These are phyloP conservation scores for Jamesozyma spencerorum DNA, from an alignment of 805 yeast species.

Conservation along the genomic window DNA sequence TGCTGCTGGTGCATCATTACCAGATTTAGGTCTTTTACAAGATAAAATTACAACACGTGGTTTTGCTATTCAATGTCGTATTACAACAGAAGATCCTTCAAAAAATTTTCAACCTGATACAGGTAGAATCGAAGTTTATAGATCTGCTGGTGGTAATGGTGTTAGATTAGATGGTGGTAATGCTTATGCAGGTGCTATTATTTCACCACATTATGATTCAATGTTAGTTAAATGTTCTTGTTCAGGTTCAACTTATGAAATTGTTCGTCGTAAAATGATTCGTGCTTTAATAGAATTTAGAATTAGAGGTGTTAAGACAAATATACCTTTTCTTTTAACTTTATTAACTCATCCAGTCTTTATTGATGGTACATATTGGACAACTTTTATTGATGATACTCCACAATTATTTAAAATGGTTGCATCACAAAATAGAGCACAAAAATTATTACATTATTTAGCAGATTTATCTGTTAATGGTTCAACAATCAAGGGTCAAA, in stretches of 20 bases:
- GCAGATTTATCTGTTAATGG: constrained; percentile 96
- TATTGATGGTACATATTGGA: constrained; percentile 86
- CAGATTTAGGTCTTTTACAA: constrained; percentile 85
- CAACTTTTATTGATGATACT: constrained; percentile 96
- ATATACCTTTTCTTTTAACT: constrained; percentile 91
- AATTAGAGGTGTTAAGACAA: constrained; percentile 97
- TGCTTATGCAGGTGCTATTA: constrained; percentile 93
- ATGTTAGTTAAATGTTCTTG: constrained; percentile 97
- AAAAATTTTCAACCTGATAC: constrained; percentile 98
- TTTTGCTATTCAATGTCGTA: constrained; percentile 97
- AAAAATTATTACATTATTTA: constrained; percentile 79
- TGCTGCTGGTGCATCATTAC: constrained; percentile 94
- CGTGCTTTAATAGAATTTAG: constrained; percentile 95
- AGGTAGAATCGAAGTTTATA: constrained; percentile 94
- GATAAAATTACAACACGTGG: constrained; percentile 94
- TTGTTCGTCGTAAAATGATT: constrained; percentile 94
- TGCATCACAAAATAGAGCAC: constrained; percentile 92
- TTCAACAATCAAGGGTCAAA: constrained; percentile 89
- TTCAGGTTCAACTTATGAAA: constrained; percentile 94
- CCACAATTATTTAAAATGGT: constrained; percentile 94
- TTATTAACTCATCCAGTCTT: constrained; percentile 84
- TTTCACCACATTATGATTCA: constrained; percentile 95
- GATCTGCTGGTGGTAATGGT: constrained; percentile 99
- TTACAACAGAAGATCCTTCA: constrained; percentile 95
- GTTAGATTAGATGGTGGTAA: constrained; percentile 98